Base-by-base conservation (phyloP, 768 basidiomycete species). In the Mycena galericulata region DNA sequence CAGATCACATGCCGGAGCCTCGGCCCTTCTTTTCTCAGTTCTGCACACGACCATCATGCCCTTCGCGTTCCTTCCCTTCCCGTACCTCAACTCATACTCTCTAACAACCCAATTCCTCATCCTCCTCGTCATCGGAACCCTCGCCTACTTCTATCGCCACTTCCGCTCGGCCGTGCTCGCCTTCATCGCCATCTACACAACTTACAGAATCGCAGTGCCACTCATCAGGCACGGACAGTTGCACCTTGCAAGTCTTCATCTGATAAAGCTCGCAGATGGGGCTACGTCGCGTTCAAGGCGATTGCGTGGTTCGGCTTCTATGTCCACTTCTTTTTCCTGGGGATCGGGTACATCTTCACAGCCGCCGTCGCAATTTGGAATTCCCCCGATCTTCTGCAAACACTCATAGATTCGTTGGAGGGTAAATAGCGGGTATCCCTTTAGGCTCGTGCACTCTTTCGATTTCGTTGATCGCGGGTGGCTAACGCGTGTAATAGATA, bases 281-380 rank as follows among this genome's bases (percentile, higher is more conserved):
- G 63, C 12, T 74, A 68, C 32, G 68, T 64, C 14, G 34, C 77
- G 11, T 77, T 79, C 70, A 81, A 80, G 47, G 76, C 69, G 11
- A 69, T 81, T 40, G 80, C 79, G 8, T 71, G 73, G 78, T 69
- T 81, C 53, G 80, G 80, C 1, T 82, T 82, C 61, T 81, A 82
- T 61, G 61, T 78, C 41, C 73, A 79, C 55, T 82, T 78, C 71
- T 78, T 81, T 69, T 62, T 76, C 46, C 59, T 77, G 3, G 80
- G 74, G 10, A 20, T 79, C 0, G 74, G 71, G 0, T 77, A 76
- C 29, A 70, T 75, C 26, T n/a, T 72, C n/a, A 68, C 54, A 18
- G 75, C 66, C 3, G 51, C 73, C n/a, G n/a, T 36, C 58, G 58
- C 18, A 32, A 10, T 65, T 5, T 68, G 55, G 55, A 68, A 56